Base-by-base conservation (phyloP, 2,329 filamentous ascomycete genomes). In the Diplodia scrobiculata region DNA sequence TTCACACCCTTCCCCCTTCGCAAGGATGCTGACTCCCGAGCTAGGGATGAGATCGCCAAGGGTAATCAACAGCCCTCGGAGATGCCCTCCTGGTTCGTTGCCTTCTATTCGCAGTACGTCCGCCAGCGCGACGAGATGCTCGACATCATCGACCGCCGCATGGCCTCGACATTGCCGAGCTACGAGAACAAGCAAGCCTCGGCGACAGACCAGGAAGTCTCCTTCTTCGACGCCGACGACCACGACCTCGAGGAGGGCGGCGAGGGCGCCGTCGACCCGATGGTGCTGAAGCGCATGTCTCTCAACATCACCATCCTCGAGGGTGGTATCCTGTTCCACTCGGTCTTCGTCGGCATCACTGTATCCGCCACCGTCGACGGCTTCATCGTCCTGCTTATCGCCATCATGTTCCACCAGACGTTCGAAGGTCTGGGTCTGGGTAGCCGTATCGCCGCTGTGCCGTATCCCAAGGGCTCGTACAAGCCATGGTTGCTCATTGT, bases 391-490 rank as follows among this genome's bases (percentile, higher is more conserved):
- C 82, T 91, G 2, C 81, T 91, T 7, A 79, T 90, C 53, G 89
- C 88, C 67, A 90, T 91, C 67, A 78, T 87, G 38, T 91, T 91
- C 79, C 89, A 91, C 72, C 71, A 96, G 79, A 92, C 90, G 0
- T 96, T 96, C 70, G 92, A 96, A 79, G 92, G 92, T 1, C 87
- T 96, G 14, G 92, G 92, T 0, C 85, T 96, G 4, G 92, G 92
- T 6, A 90, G 90, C 51, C 89, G 92, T 67, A 96, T 96, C 71
- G 90, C 91, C 0, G 89, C 90, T 10, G 87, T 96, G 32, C 87
- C 89, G 21, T 77, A 74, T 71, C 70, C 71, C 10, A 65, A 70
- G 11, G 69, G 70, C 21, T 68, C 72, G 7, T 66, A 69, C 13
- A 74, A 81, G 68, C 80, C 80, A 0, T 84, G 89, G 89, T 82